Base-by-base conservation (phyloP, 2,329 filamentous ascomycete species). In the Ophiocordyceps camponoti-leonardi region DNA sequence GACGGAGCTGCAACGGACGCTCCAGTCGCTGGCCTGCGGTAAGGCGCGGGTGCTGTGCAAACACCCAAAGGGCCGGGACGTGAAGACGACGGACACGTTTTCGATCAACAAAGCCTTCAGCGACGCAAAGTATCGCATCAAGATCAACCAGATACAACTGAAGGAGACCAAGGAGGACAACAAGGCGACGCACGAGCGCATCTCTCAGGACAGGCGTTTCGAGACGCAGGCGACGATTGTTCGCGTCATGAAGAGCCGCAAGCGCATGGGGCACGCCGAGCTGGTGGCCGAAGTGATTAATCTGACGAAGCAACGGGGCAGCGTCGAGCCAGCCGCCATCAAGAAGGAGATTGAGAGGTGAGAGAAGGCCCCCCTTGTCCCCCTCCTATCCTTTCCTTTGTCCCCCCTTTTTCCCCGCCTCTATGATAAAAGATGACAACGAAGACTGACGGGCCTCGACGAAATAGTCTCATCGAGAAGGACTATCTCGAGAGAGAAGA, bases 61-160 rank as follows among this genome's bases (percentile, higher is more conserved):
- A 64, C 76, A 81, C 49, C 92, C 92, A 33, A 87, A 85, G 61
- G 82, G 85, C 45, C 78, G 81, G 46, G 88, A 98, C 0, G 79
- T 98, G 52, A 73, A 75, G 48, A 58, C 69, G 1, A 85, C 76
- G 0, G 93, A 98, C 63, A 84, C 80, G 0, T 98, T 98, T 56
- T 77, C 77, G 0, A 80, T 94, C 56, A 95, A 95, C 65, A 63
- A 72, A 41, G 60, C 61, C 16, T 98, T 98, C 63, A 67, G 67
- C 2, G 83, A 95, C 57, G 73, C 80, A 19, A 94, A 92, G 62
- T 83, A 85, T 63, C 79, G 87, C 47, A 81, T 98, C 66, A 98
- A 98, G 69, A 95, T 98, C 69, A 98, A 96, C 66, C 90, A 95
- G 64, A 92, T 98, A 54, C 92, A 98, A 64, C 75, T 95, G 44